Percentiles rank a stretch among this genome's conserved stretches.
phyloP scores from a whole-genome alignment of 2,329 filamentous ascomycete species.

The Ceratocystis papillata region DNA sequence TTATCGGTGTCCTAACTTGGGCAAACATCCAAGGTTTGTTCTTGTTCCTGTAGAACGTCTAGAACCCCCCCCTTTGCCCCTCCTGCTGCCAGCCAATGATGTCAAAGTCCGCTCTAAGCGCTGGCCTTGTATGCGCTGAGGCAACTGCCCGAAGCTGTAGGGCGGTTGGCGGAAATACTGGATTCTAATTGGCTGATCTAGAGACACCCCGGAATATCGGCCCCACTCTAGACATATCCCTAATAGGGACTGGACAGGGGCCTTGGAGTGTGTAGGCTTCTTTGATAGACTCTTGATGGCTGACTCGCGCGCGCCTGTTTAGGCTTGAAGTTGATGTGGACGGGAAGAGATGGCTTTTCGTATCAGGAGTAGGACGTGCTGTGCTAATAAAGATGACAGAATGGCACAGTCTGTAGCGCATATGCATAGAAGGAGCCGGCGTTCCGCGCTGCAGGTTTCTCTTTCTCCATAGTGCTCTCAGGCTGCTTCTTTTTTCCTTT shows the following conservation, averaged over 20 bases:
- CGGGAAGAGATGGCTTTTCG: background rate
- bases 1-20: no score
- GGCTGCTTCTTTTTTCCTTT: background rate
- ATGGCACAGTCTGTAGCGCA: no score
- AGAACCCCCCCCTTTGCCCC: background rate
- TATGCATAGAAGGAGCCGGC: background rate
- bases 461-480: background rate
- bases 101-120: background rate
- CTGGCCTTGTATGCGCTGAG: background rate
- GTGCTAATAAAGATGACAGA: background rate
- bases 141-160: constrained; percentile 3
- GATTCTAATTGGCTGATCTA: background rate
- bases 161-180: background rate
- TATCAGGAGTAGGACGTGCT: background rate
- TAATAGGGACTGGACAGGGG: background rate
- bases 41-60: no score
- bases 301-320: constrained; percentile 9
- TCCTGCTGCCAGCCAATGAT: background rate
- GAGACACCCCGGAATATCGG: background rate
- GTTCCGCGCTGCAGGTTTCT: background rate
- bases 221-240: constrained; percentile 9
- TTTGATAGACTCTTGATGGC: no score
- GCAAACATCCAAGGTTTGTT: no score
- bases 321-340: background rate
- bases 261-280: background rate